Conservation (phyloP, 2,329 filamentous ascomycete genomes). For the Beauveria sp. region DNA sequence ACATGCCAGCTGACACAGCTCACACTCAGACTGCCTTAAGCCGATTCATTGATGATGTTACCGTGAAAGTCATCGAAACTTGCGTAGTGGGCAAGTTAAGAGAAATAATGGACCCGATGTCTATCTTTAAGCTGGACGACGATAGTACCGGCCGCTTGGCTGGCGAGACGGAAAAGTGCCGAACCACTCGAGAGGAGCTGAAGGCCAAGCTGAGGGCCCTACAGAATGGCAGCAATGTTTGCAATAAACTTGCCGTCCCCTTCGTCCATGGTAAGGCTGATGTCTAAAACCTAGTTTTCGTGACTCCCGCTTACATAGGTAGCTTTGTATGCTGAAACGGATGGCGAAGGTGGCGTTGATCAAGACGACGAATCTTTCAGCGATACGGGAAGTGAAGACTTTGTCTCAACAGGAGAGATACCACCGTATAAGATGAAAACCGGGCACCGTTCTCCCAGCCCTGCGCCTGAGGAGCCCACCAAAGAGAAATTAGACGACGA, state of each 20-base stretch:
- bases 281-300: too few species aligned
- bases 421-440: too few species aligned
- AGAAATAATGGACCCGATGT: background rate
- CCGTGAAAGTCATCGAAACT: background rate
- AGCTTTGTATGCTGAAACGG: too few species aligned
- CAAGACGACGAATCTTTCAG: too few species aligned
- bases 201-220: background rate
- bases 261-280: background rate
- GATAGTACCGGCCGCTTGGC: background rate
- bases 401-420: too few species aligned
- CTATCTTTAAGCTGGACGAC: background rate
- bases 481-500: too few species aligned
- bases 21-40: background rate
- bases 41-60: background rate
- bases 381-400: too few species aligned
- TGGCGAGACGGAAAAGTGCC: background rate
- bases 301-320: too few species aligned
- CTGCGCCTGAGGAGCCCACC: too few species aligned
- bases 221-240: background rate
- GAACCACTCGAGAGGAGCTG: background rate
- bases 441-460: too few species aligned
- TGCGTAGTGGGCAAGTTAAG: background rate
- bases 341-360: too few species aligned
- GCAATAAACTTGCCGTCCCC: constrained; percentile 5
- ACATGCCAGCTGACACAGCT: too few species aligned